A percentile compares a stretch with the other conserved stretches of the same genome.
These are phyloP conservation scores for Ogataea salicorniae DNA, from an alignment of 805 yeast species.

Conservation along the genomic window DNA sequence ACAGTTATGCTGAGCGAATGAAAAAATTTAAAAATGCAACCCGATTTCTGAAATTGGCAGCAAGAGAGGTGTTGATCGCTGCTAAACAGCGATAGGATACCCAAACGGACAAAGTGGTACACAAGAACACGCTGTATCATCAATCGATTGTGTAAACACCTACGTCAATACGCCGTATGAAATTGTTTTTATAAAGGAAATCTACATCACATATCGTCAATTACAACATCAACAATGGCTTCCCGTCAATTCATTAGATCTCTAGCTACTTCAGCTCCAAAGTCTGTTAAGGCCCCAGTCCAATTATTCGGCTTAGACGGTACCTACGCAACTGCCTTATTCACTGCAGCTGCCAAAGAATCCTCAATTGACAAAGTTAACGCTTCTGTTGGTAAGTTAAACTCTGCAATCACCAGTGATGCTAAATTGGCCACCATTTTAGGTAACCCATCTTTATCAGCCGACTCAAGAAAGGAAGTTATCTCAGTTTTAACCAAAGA, in stretches of 20 bases:
- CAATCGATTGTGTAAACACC: no score
- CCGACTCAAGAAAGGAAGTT: constrained; percentile 66
- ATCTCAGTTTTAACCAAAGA: constrained; percentile 52
- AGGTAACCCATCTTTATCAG: constrained; percentile 77
- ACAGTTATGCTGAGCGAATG: constrained; percentile 26
- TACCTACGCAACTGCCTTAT: constrained; percentile 93
- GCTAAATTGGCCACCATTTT: constrained; percentile 56
- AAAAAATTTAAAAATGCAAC: constrained; percentile 9
- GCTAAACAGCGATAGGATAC: neutral
- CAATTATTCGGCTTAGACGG: constrained; percentile 95
- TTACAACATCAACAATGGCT: constrained; percentile 37
- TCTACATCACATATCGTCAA: neutral
- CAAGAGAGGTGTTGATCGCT: neutral
- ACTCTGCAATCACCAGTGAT: constrained; percentile 55
- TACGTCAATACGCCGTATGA: no score
- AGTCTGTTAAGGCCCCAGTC: constrained; percentile 71
- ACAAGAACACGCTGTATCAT: no score
- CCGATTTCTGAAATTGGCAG: neutral
- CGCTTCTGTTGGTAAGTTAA: constrained; percentile 56
- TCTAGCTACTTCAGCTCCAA: constrained; percentile 56
- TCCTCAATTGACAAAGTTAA: constrained; percentile 66
- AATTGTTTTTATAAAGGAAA: no score
- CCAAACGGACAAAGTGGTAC: no score
- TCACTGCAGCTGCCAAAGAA: constrained; percentile 83
- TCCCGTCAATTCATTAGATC: constrained; percentile 65